Base-by-base conservation (phyloP, 352 stramenopile genomes). In the Globisporangium megalacanthum region DNA sequence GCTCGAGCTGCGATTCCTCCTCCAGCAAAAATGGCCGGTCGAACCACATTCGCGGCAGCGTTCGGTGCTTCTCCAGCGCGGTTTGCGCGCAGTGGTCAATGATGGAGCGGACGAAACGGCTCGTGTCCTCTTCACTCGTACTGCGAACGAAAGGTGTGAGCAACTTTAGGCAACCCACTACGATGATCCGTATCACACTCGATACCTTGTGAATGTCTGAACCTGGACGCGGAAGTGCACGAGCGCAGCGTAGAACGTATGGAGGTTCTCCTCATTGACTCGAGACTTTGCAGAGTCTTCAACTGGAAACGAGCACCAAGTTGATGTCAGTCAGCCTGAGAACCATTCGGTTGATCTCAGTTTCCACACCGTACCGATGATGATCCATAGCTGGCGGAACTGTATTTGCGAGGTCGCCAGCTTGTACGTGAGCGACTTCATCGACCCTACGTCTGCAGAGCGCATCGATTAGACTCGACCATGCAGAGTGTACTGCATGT, bases 1-100 rank as follows among this genome's bases (percentile, higher is more conserved):
- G 70, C 58, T 92, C 82, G 22, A 83, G 69, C 62, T 89, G 82
- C 0, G 82, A 92, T 57, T 88, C 79, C 55, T 90, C 79, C 55
- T 90, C 79, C 25, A 90, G 52, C 36, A 92, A 62, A 25, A 87
- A 92, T 25, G 79, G 79, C 8, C 82, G 69, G 45, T 86, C 74
- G 46, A 83, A 92, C 82, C 82, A 92, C 62, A 92, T 69, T 22
- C 70, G 78, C 19, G 82, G 82, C 6, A 92, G 56, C 10, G 76
- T 69, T 15, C 71, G 70, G 39, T 78, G 58, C 0, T 64, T 42
- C 2, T 66, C 68, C 11, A 88, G 25, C 9, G 79, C 79, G 22
- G 47, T 50, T 35, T 86, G 69, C 2, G 79, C 73, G n/a, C 82
- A 87, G 7, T 68, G 46, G 33, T 89, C 73, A 31, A 89, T 59